A percentile compares a stretch with the other conserved stretches of the same genome.
Conservation (phyloP, 2,329 filamentous ascomycete species). For the Arthrobotrys iridis region DNA sequence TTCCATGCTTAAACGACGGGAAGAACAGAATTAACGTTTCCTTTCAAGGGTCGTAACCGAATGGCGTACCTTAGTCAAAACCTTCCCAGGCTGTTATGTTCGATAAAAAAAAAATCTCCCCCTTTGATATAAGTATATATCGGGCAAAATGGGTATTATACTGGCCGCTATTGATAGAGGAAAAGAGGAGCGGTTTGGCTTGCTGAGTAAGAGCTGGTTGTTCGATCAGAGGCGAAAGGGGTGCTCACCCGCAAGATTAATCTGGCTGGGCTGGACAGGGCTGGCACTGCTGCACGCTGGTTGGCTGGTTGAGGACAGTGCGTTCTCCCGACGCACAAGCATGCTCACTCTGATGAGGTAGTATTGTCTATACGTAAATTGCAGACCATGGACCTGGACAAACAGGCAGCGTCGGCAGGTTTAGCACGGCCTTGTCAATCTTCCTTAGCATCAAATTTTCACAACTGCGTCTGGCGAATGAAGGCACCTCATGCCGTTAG, state of each 20-base stretch:
- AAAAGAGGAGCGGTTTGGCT: background rate
- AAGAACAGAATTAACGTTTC: conserved; percentile 28
- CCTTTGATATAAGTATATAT: background rate
- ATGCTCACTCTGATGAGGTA: conserved; percentile 4
- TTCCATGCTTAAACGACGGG: background rate
- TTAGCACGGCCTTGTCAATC: background rate
- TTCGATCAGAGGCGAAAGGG: conserved; percentile 19
- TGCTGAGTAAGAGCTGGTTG: conserved; percentile 21
- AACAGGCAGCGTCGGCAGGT: background rate
- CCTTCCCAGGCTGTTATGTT: background rate
- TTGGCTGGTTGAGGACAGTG: conserved; percentile 11
- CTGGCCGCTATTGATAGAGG: conserved; percentile 7
- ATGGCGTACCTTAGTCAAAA: conserved; percentile 33
- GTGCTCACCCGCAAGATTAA: conserved; percentile 10
- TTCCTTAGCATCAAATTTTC: no score
- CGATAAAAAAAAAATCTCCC: conserved; percentile 3
- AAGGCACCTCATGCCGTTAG: background rate
- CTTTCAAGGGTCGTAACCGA: conserved; percentile 34
- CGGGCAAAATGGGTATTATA: conserved; percentile 9
- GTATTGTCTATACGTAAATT: conserved; percentile 12
- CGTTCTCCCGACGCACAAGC: conserved; percentile 2
- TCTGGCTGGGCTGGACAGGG: background rate
- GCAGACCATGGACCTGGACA: background rate
- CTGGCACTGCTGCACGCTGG: background rate
- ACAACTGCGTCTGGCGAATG: no score